A percentile compares a stretch with the other conserved stretches of the same genome.
Conservation (phyloP, 2,329 filamentous ascomycete genomes). For the Exophiala alcalophila region DNA sequence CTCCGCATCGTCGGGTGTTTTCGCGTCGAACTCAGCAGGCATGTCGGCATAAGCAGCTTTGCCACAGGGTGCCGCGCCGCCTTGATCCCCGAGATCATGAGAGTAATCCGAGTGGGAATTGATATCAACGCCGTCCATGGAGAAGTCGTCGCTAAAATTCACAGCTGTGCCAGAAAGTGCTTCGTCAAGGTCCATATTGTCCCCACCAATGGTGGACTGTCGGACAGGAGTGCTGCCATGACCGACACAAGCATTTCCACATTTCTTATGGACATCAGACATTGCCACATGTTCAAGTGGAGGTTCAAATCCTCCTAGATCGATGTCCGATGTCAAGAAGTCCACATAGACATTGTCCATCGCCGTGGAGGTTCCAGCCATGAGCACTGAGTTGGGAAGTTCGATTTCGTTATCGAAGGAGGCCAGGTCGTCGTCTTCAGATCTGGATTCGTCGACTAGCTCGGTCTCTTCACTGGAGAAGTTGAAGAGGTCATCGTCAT, state of each 20-base stretch:
- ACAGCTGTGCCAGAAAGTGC: background rate
- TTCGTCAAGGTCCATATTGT: constrained; percentile 1
- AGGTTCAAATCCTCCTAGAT: constrained; percentile 16
- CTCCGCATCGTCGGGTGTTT: constrained; percentile 1
- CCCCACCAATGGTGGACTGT: background rate
- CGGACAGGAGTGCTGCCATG: constrained; percentile 9
- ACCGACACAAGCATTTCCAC: constrained; percentile 1
- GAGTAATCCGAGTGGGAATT: background rate
- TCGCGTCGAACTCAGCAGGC: background rate
- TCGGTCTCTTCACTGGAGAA: background rate
- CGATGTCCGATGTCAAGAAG: constrained; percentile 10
- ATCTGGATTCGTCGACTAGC: background rate
- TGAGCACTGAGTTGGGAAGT: background rate
- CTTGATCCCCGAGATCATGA: background rate
- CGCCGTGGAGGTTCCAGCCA: background rate
- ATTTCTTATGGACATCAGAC: constrained; percentile 18
- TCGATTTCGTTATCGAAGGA: background rate
- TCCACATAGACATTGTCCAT: constrained; percentile 3
- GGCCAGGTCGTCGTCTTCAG: no score
- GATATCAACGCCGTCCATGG: no score
- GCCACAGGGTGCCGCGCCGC: no score
- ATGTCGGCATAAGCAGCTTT: background rate
- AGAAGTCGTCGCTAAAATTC: background rate
- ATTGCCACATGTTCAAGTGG: constrained; percentile 21
- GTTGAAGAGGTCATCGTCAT: constrained; percentile 3